Percentiles rank a stretch among this genome's conserved stretches.
Conservation (phyloP, 2,329 filamentous ascomycete genomes). For the Alternaria brassicae region DNA sequence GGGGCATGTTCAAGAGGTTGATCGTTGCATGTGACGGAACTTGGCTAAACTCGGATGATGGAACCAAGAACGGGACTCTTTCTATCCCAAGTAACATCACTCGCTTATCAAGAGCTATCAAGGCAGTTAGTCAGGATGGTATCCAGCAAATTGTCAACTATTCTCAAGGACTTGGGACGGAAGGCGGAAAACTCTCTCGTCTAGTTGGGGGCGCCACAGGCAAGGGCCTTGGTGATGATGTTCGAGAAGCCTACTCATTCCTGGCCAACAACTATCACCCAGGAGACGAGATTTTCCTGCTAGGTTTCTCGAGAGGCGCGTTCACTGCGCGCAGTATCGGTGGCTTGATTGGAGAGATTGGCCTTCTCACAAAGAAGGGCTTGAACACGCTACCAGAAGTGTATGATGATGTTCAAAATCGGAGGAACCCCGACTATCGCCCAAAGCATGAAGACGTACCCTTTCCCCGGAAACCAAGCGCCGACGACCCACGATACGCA, state of each 20-base stretch:
- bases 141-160: constrained; percentile 61
- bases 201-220: constrained; percentile 53
- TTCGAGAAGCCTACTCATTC: constrained; percentile 59
- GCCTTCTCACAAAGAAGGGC: constrained; percentile 58
- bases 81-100: constrained; percentile 59
- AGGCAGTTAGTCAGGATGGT: constrained; percentile 55
- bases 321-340: constrained; percentile 55
- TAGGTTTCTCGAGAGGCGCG: constrained; percentile 58
- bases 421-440: constrained; percentile 53
- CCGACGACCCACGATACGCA: constrained; percentile 52
- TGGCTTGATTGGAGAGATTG: constrained; percentile 54
- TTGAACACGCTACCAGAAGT: constrained; percentile 56
- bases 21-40: constrained; percentile 54
- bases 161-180: constrained; percentile 57
- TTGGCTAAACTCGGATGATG: constrained; percentile 60
- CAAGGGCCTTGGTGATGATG: constrained; percentile 57
- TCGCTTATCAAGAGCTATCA: constrained; percentile 58
- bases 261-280: constrained; percentile 61
- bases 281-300: constrained; percentile 58
- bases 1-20: constrained; percentile 51
- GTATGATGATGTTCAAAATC: constrained; percentile 55
- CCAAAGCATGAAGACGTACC: constrained; percentile 56
- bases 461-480: constrained; percentile 57
- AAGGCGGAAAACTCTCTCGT: constrained; percentile 53
- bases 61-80: constrained; percentile 53